Percentiles rank a stretch among this genome's conserved stretches.
phyloP scores from a whole-genome alignment of 352 stramenopile genomes.

The Phytophthora meadii region DNA sequence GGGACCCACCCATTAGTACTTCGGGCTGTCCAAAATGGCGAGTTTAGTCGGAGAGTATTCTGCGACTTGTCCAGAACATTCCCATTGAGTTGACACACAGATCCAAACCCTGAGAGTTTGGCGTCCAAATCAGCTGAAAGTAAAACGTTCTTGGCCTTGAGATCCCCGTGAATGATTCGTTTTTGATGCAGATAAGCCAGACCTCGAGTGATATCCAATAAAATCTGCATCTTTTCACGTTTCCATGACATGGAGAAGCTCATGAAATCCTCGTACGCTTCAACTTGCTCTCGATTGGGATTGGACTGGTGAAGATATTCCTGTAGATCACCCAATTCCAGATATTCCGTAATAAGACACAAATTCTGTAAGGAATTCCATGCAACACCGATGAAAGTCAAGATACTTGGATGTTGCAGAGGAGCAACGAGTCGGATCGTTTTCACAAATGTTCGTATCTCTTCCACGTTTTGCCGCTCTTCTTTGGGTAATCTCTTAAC shows the following conservation, averaged over 20 bases:
- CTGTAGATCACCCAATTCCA: conserved; percentile 46
- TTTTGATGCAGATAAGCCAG: conserved; percentile 56
- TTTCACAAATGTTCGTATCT: conserved; percentile 41
- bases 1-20: conserved; percentile 55
- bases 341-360: conserved; percentile 57
- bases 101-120: conserved; percentile 56
- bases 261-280: conserved; percentile 26
- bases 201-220: conserved; percentile 51
- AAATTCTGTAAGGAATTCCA: conserved; percentile 52
- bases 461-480: conserved; percentile 17
- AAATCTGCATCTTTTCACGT: conserved; percentile 51
- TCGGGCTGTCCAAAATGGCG: conserved; percentile 73
- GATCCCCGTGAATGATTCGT: conserved; percentile 55
- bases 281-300: conserved; percentile 2
- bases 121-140: conserved; percentile 39
- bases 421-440: conserved; percentile 42
- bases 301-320: conserved; percentile 37
- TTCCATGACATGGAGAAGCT: conserved; percentile 46
- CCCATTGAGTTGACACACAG: neutral
- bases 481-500: conserved; percentile 48
- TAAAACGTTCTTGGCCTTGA: conserved; percentile 65
- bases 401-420: conserved; percentile 48
- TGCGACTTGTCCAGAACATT: conserved; percentile 14
- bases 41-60: conserved; percentile 24
- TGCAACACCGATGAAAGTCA: conserved; percentile 48